Evolutionary conservation across 2,329 filamentous ascomycete species (phyloP), one percentile per base, ranked within the genome.

Genomic region (Colletotrichum sp.): DNA sequence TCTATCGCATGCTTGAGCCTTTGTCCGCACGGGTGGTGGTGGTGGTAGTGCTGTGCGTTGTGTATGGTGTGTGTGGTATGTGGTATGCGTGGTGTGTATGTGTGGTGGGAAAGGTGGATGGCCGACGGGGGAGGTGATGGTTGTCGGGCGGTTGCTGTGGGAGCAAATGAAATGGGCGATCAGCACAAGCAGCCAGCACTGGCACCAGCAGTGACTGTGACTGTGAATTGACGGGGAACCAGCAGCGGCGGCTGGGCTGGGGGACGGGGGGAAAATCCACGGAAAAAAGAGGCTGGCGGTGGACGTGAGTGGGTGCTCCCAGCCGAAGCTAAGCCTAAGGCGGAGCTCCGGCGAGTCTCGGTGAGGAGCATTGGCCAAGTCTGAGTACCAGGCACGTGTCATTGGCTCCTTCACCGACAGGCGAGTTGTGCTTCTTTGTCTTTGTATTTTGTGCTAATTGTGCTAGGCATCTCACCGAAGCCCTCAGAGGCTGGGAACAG

Each of bases 131-230:
- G 44, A 66, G 74, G 66, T 64, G 66, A 71, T 76, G 74, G 74
- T 74, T 74, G 74, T 61, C 19, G 74, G 74, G 71, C 74, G 60
- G 74, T 76, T 76, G 74, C 74, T 76, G 74, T 76, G 74, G 74
- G 74, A 74, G 74, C 71, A 74, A 72, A 76, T 74, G 68, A 71
- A 72, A 76, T 74, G 60, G 66, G 25, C 68, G 34, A 57, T 60
- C 9, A 32, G 22, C 36, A 69, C 25, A 55, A 68, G 9, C 59
- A 52, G n/a, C 48, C 52, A 64, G 65, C 57, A 36, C 44, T 6
- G 32, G 48, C 44, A 48, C 25, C 55, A 69, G 55, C 52, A 68
- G 65, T 73, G 55, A 71, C n/a, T 59, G 27, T 32, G 48, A 64
- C n/a, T 59, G 27, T 32, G 48, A 64, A 15, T 44, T 52, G n/a